phyloP scores from a whole-genome alignment of 306 rosid genomes.

The Albizia julibrissin region DNA sequence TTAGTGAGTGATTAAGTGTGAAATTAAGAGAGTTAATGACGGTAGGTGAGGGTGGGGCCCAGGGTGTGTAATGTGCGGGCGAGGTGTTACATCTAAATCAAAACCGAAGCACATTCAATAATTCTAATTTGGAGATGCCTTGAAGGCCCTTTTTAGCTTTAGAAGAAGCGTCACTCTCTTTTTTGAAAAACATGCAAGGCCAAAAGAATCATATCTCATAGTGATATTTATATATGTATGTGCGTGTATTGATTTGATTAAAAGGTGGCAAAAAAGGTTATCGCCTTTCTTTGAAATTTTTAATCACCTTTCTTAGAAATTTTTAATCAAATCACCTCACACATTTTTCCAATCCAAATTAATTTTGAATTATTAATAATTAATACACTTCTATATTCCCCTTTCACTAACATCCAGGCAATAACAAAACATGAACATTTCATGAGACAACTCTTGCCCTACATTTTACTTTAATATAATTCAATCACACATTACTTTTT shows the following conservation, averaged over 20 bases:
- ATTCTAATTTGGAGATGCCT: constrained; percentile 25
- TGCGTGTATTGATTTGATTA: constrained; percentile 33
- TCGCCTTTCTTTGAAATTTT: constrained; percentile 23
- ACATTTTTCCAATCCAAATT: neutral
- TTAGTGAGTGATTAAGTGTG: neutral
- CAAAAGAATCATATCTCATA: constrained; percentile 37
- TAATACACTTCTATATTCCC: constrained; percentile 4
- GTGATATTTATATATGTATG: neutral
- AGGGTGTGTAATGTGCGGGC: constrained; percentile 21
- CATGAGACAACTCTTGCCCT: constrained; percentile 21
- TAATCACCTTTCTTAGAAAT: constrained; percentile 16
- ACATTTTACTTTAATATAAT: constrained; percentile 12
- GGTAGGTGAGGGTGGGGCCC: constrained; percentile 51
- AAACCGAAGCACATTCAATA: constrained; percentile 28
- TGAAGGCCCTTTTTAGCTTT: constrained; percentile 29
- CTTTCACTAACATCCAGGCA: constrained; percentile 20
- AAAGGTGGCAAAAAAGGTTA: constrained; percentile 30
- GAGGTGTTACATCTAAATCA: constrained; percentile 45
- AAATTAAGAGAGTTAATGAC: constrained; percentile 24
- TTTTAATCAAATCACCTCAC: neutral
- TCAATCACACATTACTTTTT: constrained; percentile 29
- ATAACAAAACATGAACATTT: neutral
- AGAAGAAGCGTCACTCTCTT: constrained; percentile 23
- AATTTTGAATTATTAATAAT: neutral
- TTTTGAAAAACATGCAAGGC: constrained; percentile 42